Evolutionary conservation across 306 rosid species (phyloP).

Genomic region (Citrullus amarus): DNA sequence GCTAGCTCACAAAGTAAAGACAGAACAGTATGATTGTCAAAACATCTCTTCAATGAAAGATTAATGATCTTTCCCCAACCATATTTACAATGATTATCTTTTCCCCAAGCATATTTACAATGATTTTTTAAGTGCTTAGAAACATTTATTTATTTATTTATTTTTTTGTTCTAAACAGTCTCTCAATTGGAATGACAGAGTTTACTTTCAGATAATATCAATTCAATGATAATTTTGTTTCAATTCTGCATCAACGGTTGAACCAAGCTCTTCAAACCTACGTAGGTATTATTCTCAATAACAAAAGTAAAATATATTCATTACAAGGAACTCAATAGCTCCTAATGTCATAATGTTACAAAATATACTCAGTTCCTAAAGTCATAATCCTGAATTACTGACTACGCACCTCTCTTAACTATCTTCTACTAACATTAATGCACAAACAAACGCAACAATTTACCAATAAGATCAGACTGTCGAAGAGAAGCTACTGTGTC

Average conservation of each 20-base stretch:
- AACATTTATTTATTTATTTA: too few species aligned
- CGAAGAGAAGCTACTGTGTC: slow-evolving; percentile 18
- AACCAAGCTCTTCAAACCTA: not conserved
- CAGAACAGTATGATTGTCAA: too few species aligned
- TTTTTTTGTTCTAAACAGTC: not conserved
- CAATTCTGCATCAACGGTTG: not conserved
- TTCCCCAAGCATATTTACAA: too few species aligned
- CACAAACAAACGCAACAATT: not conserved
- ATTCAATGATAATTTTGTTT: not conserved
- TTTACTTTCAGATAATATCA: not conserved
- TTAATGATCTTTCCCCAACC: too few species aligned
- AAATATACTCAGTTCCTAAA: not conserved
- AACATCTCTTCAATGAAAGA: too few species aligned
- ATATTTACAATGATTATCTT: too few species aligned
- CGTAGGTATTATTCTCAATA: not conserved
- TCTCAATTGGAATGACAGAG: not conserved
- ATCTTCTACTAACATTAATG: not conserved
- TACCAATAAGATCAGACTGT: not conserved
- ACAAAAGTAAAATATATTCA: not conserved
- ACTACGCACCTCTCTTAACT: slow-evolving; percentile 8
- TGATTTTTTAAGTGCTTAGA: too few species aligned
- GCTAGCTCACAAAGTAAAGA: not conserved
- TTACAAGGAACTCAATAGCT: not conserved
- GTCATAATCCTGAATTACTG: not conserved
- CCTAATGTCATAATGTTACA: not conserved